Conservation (phyloP, 2,329 filamentous ascomycete genomes). For the Hymenoscyphus albidus region DNA sequence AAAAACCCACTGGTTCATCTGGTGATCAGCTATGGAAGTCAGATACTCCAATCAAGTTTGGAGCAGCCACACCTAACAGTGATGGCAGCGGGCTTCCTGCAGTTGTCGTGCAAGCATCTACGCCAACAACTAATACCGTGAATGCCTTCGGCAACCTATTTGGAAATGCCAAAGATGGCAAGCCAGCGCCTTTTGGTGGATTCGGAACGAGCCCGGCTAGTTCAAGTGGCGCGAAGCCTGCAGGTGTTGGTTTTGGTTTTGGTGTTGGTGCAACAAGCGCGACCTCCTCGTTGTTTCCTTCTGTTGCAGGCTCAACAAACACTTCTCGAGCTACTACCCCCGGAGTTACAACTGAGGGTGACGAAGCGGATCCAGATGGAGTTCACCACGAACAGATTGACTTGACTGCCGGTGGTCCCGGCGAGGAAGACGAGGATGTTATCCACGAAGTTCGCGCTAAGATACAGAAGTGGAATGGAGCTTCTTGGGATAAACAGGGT, state of each 20-base stretch:
- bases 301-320: constrained; percentile 27
- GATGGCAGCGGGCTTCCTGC: constrained; percentile 14
- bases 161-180: constrained; percentile 16
- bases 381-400: constrained; percentile 66
- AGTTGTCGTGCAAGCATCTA: constrained; percentile 24
- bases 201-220: constrained; percentile 12
- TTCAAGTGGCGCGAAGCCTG: constrained; percentile 11
- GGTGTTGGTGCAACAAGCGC: constrained; percentile 27
- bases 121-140: constrained; percentile 16
- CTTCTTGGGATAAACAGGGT: constrained; percentile 66
- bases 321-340: constrained; percentile 35
- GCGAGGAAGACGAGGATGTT: constrained; percentile 69
- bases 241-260: constrained; percentile 25
- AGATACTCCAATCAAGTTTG: constrained; percentile 45
- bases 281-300: constrained; percentile 32
- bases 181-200: constrained; percentile 9
- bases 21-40: constrained; percentile 48
- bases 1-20: constrained; percentile 23
- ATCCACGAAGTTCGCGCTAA: constrained; percentile 69
- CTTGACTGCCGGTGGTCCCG: constrained; percentile 61
- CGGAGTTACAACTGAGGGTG: constrained; percentile 32
- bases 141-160: constrained; percentile 21
- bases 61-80: constrained; percentile 28
- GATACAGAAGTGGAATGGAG: constrained; percentile 58
- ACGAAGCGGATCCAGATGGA: constrained; percentile 43